phyloP scores from a whole-genome alignment of 805 yeast genomes.

The Ogataea ganodermae region DNA sequence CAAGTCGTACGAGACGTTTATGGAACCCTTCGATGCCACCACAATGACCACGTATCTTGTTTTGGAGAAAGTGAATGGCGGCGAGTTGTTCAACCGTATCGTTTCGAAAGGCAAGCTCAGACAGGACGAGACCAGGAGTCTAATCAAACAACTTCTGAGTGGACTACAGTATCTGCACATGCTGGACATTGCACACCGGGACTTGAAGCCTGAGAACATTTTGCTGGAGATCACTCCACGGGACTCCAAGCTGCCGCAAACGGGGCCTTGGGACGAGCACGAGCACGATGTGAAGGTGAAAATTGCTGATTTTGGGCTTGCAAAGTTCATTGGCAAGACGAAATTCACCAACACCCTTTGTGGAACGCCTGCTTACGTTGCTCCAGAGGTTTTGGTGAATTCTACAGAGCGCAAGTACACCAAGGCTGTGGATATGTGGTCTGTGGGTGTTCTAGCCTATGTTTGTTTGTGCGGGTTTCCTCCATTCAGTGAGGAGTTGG shows the following conservation, averaged over 20 bases:
- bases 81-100: conserved; percentile 74
- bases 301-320: conserved; percentile 81
- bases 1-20: conserved; percentile 54
- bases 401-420: conserved; percentile 56
- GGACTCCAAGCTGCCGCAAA: conserved; percentile 15
- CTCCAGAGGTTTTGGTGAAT: conserved; percentile 70
- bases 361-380: conserved; percentile 88
- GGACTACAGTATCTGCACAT: conserved; percentile 89
- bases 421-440: conserved; percentile 79
- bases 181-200: conserved; percentile 92
- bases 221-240: conserved; percentile 53
- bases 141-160: conserved; percentile 50
- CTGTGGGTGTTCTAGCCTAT: conserved; percentile 74
- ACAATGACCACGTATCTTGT: conserved; percentile 61
- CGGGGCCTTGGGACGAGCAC: conserved; percentile 59
- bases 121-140: conserved; percentile 61
- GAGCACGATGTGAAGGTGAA: conserved; percentile 67
- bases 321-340: conserved; percentile 68
- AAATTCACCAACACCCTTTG: conserved; percentile 77
- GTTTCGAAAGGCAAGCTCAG: conserved; percentile 61
- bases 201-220: conserved; percentile 90
- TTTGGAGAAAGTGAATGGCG: conserved; percentile 71
- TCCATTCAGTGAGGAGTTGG: conserved; percentile 80
- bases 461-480: conserved; percentile 85
- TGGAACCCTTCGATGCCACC: conserved; percentile 51